These are phyloP conservation scores for Salvia rosmarinus DNA, from an alignment of 257 asterid genomes.

Conservation along the genomic window DNA sequence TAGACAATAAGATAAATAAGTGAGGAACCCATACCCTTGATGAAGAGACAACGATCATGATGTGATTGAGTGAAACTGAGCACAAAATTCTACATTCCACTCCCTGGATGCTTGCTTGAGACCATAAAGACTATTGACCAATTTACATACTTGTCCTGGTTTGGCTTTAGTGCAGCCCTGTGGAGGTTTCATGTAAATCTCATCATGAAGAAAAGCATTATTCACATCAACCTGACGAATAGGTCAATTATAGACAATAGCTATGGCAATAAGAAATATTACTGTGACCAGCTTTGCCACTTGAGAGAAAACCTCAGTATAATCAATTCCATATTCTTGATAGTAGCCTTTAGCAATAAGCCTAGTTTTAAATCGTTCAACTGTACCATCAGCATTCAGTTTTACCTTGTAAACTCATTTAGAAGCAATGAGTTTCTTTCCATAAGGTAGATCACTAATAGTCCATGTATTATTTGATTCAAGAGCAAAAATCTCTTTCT, in stretches of 20 bases:
- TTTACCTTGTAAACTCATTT: background rate
- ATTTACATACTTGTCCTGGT: background rate
- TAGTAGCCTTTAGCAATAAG: background rate
- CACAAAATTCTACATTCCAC: background rate
- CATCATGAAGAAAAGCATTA: no score
- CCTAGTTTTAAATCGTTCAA: background rate
- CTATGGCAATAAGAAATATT: background rate
- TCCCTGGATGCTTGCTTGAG: background rate
- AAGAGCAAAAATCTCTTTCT: background rate
- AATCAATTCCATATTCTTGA: background rate
- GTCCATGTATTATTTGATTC: background rate
- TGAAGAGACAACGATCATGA: background rate
- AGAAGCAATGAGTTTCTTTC: background rate
- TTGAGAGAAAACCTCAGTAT: background rate
- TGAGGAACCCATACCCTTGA: background rate
- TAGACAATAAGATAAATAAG: no score
- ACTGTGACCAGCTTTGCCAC: background rate
- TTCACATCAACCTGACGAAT: no score
- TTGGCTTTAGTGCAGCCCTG: rapidly evolving
- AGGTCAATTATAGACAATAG: no score
- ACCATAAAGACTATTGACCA: background rate
- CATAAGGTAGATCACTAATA: background rate
- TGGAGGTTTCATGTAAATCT: no score
- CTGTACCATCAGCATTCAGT: background rate
- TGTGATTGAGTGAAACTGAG: background rate